Evolutionary conservation across 768 basidiomycete genomes (phyloP).

Genomic region (Guyanaporus albipodus): DNA sequence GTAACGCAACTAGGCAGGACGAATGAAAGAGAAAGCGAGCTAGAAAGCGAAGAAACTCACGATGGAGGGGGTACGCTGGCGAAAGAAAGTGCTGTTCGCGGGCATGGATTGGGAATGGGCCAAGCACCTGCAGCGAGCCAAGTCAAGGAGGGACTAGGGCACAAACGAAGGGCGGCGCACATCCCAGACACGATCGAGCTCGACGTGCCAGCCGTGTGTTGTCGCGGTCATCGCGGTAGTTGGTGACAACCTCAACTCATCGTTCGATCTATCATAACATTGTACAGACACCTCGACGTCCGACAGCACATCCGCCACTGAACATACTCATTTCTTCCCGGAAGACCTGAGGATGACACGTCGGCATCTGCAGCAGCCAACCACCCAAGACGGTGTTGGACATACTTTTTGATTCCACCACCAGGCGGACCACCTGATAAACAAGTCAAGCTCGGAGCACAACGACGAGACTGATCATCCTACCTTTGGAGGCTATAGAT

Average conservation of each 20-base stretch:
- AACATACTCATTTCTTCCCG: conserved; percentile 56
- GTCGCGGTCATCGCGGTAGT: conserved; percentile 7
- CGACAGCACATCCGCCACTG: neutral
- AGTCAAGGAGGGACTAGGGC: neutral
- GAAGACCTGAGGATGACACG: conserved; percentile 48
- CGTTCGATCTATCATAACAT: neutral
- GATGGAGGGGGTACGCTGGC: conserved; percentile 66
- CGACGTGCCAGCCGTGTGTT: conserved; percentile 19
- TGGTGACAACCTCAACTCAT: neutral
- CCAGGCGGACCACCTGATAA: conserved; percentile 60
- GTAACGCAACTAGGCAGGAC: conserved; percentile 7
- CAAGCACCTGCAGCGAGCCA: conserved; percentile 53
- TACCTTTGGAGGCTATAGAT: conserved; percentile 31
- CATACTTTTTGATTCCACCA: conserved; percentile 85
- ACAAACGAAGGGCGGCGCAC: conserved; percentile 14
- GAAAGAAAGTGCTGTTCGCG: conserved; percentile 82
- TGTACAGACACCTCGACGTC: conserved; percentile 4
- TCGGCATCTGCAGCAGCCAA: conserved; percentile 6
- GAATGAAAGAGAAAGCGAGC: neutral
- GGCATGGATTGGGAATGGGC: conserved; percentile 81
- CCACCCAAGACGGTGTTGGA: conserved; percentile 12
- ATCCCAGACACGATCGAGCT: conserved; percentile 28
- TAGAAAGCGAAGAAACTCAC: conserved; percentile 37
- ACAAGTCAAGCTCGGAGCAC: conserved; percentile 5
- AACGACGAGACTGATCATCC: neutral